Base-by-base conservation (phyloP, 148 eudicot genomes). In the Dysphania ambrosioides region DNA sequence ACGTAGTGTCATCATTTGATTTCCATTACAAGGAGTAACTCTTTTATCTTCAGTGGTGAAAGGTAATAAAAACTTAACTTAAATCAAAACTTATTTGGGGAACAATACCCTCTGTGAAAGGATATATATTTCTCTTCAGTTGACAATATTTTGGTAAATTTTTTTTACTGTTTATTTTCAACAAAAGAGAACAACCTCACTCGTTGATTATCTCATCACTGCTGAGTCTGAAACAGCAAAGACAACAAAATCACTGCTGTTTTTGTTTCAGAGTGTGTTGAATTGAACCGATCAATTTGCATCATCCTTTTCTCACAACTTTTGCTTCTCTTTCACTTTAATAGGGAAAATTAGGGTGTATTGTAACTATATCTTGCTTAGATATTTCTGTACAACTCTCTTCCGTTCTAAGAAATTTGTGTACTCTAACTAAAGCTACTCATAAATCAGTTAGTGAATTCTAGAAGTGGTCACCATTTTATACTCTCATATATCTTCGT, bases 291-390 rank as follows among this genome's bases (percentile, higher is more conserved):
- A 79, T 79, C 73, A 80, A 29, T 70, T 76, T 73, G 42, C 73
- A 67, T 69, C 80, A 72, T 68, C 69, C 58, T 53, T 19, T 53
- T 53, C 21, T 19, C 23, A 6, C 8, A 8, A 10, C 21, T 8
- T n/a, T 23, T 8, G 8, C 24, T 58, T 30, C 58, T 18, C 41
- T 75, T 63, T 72, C 74, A 77, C 80, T 47, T 73, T 68, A 30
- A 68, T 81, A 81, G 80, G 74, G 62, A 68, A 49, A 60, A 72
- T 68, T 47, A 15, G 64, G 74, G 40, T 79, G 70, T 44, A 16
- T 69, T 77, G 70, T 72, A 57, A 68, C 62, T 74, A 66, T 81
- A 79, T 78, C 80, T 78, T 87, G 88, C 67, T 71, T 85, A 79
- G 79, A 78, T 85, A 81, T 76, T 62, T 78, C 64, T 76, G 73